Base-by-base conservation (phyloP, 140 eudicot genomes). In the Bidens hawaiensis region DNA sequence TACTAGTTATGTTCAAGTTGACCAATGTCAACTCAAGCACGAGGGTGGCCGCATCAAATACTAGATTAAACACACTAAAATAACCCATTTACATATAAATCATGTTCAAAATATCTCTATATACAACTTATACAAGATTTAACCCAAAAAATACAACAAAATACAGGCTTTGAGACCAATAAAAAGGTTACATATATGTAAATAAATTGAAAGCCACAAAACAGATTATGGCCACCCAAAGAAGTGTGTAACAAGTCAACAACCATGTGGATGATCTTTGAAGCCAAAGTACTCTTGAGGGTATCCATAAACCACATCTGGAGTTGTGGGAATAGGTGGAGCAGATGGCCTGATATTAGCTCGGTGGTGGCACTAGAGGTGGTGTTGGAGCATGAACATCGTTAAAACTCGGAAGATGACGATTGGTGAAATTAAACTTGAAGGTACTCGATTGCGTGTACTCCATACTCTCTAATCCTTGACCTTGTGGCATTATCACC, bases 181-280 rank as follows among this genome's bases (percentile, higher is more conserved):
- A 10, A 49, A 19, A 49, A 6, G n/a, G n/a, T n/a, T n/a, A n/a
- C n/a, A n/a, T n/a, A n/a, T n/a, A n/a, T n/a, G n/a, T n/a, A n/a
- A n/a, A n/a, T n/a, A n/a, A n/a, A n/a, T n/a, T n/a, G n/a, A n/a
- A n/a, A n/a, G n/a, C n/a, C n/a, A n/a, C n/a, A n/a, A n/a, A n/a
- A n/a, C n/a, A n/a, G n/a, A n/a, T n/a, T n/a, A n/a, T n/a, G n/a
- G n/a, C n/a, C 11, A n/a, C 33, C 28, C 23, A 55, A 55, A 55
- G 41, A 28, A 55, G 27, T 41, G 42, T 28, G 25, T 41, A 55
- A 55, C 62, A 55, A 15, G 22, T 24, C 62, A 55, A 55, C 62
- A 55, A 15, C 41, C 42, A 55, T 16, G 62, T 15, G 62, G 42
- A 55, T 55, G 24, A 28, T 55, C 62, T 15, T 55, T 26, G 23